Conservation (phyloP, 1,139 yeast species). For the Candida tetrigidarum region DNA sequence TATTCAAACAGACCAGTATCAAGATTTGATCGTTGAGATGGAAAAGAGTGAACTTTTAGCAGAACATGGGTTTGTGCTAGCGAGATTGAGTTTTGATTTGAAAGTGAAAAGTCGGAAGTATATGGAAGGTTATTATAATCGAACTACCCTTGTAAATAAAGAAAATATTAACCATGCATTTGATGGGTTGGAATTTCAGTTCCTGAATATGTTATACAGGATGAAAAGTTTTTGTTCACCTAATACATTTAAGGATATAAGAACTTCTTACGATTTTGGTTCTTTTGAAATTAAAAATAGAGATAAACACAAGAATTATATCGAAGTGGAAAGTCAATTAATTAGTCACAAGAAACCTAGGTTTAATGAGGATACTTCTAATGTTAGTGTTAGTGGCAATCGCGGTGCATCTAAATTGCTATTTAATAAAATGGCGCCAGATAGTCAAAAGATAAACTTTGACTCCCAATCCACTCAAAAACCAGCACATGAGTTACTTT, state of each 20-base stretch:
- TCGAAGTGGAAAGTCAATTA: constrained; percentile 5
- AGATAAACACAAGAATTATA: background rate
- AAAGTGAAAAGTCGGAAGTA: constrained; percentile 8
- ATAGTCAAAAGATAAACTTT: background rate
- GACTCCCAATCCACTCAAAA: background rate
- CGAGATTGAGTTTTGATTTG: constrained; percentile 15
- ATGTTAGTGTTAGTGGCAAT: too few species aligned
- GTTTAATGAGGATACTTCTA: background rate
- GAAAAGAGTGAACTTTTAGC: background rate
- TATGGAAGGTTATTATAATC: constrained; percentile 11
- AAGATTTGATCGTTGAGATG: background rate
- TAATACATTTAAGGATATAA: background rate
- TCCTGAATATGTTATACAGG: constrained; percentile 11
- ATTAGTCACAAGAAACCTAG: background rate
- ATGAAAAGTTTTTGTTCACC: background rate
- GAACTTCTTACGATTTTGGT: background rate
- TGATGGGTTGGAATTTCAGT: constrained; percentile 11
- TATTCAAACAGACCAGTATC: constrained; percentile 3
- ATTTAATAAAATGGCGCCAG: background rate
- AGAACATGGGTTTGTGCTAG: constrained; percentile 4
- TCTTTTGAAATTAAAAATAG: background rate
- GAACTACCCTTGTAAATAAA: constrained; percentile 1
- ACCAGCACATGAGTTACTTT: background rate
- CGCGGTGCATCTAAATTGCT: background rate
- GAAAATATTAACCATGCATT: constrained; percentile 9